phyloP scores from a whole-genome alignment of 2,329 filamentous ascomycete species.

The Ceratocystis huliohia region DNA sequence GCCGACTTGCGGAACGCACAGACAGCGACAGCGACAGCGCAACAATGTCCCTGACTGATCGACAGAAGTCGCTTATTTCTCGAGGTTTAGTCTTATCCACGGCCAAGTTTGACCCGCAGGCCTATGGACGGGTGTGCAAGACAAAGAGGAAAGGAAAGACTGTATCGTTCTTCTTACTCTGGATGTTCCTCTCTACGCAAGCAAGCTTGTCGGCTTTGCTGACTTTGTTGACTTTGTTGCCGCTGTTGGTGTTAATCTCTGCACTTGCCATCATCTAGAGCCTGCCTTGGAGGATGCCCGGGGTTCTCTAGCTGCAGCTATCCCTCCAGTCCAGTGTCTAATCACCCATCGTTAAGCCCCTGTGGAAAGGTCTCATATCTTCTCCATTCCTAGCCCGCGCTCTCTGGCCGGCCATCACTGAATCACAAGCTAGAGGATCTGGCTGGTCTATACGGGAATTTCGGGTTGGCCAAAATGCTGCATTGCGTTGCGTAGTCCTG shows the following conservation, averaged over 20 bases:
- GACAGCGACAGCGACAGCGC: background rate
- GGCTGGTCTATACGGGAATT: background rate
- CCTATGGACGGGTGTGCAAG: background rate
- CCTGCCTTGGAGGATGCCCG: background rate
- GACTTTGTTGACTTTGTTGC: no score
- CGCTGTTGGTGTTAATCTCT: background rate
- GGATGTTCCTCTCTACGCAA: background rate
- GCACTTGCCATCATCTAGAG: background rate
- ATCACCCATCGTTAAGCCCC: background rate
- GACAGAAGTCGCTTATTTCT: background rate
- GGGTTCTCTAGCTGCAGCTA: background rate
- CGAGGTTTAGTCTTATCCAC: background rate
- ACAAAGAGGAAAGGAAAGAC: background rate
- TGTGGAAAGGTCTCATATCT: slow-evolving; percentile 2
- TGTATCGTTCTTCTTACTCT: no score
- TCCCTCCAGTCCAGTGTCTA: background rate
- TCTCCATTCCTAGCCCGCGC: background rate
- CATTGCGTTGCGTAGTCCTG: background rate
- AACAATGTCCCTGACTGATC: background rate
- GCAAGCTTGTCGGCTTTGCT: no score
- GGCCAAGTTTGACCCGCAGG: background rate
- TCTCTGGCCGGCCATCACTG: background rate
- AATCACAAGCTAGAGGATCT: background rate
- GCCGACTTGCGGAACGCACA: slow-evolving; percentile 4
- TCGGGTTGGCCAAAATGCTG: background rate